Evolutionary conservation across 2,329 filamentous ascomycete genomes (phyloP), one percentile per base, ranked within the genome.

Genomic region (Aspergillus glaucus): DNA sequence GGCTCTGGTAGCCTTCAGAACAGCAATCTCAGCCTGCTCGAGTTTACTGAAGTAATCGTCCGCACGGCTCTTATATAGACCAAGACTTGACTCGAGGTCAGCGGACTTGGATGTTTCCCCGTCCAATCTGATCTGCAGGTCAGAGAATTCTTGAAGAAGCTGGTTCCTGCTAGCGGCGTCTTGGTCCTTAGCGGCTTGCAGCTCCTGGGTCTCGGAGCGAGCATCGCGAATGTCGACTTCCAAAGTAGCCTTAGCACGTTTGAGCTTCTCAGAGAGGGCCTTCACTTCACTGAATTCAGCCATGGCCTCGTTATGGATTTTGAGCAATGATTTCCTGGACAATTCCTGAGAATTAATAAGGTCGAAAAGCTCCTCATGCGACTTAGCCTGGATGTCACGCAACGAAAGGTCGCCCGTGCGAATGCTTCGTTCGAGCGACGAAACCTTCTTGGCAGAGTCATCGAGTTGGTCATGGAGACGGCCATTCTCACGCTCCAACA

Each of bases 11-110:
- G 92, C 92, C 68, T 96, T 96, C 55, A 98, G 80, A 15, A 97
- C 91, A 0, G 91, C 85, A 56, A 97, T 94, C 68, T 98, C 92
- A 14, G 93, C 93, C 65, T 97, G 92, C 68, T 98, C 92, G 17
- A 98, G 81, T 71, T 95, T 96, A 75, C 84, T 87, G 71, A 96
- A 98, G 70, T 98, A 97, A 65, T 97, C 92, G 63, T 97, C 90
- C 3, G 92, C 87, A 40, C 92, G 84, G 54, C 82, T 84, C 78
- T 95, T 96, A 77, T 97, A 98, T 53, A 96, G 74, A 52, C 83
- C 85, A 39, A 97, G 79, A 66, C 87, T 95, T 3, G 89, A 86
- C 6, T 82, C 84, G 41, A 95, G 84, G 66, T 98, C 92, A 24
- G 85, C 81, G 24, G 92, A 78, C 66, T 87, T 92, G 1, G 89